Conservation (phyloP, 495 filamentous ascomycete genomes). For the Neurospora sp. region DNA sequence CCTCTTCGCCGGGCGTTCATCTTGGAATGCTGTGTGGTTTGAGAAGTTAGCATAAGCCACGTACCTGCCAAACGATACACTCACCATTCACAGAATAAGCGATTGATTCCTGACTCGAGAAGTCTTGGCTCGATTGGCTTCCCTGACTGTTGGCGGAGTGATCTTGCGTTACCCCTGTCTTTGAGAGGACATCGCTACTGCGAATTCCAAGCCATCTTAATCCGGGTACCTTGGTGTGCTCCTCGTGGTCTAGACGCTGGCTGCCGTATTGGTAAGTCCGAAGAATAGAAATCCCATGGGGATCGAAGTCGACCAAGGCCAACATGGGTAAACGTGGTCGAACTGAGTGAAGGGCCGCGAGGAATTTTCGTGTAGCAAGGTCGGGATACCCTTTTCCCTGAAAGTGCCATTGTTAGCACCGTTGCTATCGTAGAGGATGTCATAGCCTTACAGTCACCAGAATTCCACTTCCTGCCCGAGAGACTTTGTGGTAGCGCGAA, state of each 20-base stretch:
- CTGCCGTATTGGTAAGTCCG: slow-evolving; percentile 86
- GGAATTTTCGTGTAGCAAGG: slow-evolving; percentile 64
- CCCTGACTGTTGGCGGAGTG: neutral
- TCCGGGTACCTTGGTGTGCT: slow-evolving; percentile 42
- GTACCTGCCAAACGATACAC: neutral
- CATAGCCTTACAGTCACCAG: slow-evolving; percentile 21
- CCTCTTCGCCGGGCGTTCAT: slow-evolving; percentile 8
- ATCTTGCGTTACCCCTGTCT: neutral
- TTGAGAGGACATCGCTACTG: slow-evolving; percentile 43
- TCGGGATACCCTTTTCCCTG: slow-evolving; percentile 93
- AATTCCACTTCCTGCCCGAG: slow-evolving; percentile 13
- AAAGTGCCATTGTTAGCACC: neutral
- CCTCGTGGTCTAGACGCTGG: slow-evolving; percentile 57
- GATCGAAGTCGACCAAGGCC: slow-evolving; percentile 74
- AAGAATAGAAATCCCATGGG: slow-evolving; percentile 77
- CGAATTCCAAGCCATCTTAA: slow-evolving; percentile 70
- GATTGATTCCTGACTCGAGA: slow-evolving; percentile 13
- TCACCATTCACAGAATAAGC: slow-evolving; percentile 1
- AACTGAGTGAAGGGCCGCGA: slow-evolving; percentile 32
- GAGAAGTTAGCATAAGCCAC: neutral
- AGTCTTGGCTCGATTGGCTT: slow-evolving; percentile 8
- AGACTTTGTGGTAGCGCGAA: slow-evolving; percentile 13
- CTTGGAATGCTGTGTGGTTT: neutral
- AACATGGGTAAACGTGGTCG: slow-evolving; percentile 42
- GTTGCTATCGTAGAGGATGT: neutral